phyloP scores from a whole-genome alignment of 768 basidiomycete species.

The Boletus rufocinnamomeus region DNA sequence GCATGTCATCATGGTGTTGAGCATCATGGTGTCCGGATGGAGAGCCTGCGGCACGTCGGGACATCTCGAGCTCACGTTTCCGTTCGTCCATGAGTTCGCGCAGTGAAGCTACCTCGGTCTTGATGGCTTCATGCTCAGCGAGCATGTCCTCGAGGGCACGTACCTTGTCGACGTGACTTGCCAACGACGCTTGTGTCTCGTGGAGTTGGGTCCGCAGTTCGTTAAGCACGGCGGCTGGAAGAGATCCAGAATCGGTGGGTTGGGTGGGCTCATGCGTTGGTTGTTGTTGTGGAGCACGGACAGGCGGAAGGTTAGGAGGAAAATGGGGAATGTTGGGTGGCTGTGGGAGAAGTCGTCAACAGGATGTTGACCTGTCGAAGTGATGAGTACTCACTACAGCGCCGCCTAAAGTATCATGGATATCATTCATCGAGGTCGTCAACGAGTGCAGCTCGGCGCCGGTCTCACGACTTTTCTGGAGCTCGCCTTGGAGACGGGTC shows the following conservation, averaged over 20 bases:
- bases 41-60: slow-evolving; percentile 25
- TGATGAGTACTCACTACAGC: background rate
- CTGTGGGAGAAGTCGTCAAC: slow-evolving; percentile 37
- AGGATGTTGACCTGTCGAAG: background rate
- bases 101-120: slow-evolving; percentile 71
- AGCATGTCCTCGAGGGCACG: slow-evolving; percentile 79
- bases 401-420: slow-evolving; percentile 85
- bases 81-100: slow-evolving; percentile 72
- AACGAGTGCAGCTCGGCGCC: slow-evolving; percentile 81
- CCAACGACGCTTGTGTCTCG: slow-evolving; percentile 79
- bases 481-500: slow-evolving; percentile 83
- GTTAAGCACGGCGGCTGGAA: slow-evolving; percentile 38
- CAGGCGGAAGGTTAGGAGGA: slow-evolving; percentile 66
- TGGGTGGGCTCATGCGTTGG: slow-evolving; percentile 29
- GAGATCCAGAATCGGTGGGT: slow-evolving; percentile 29
- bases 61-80: slow-evolving; percentile 47
- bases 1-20: slow-evolving; percentile 21
- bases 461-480: slow-evolving; percentile 95
- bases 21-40: slow-evolving; percentile 25
- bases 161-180: slow-evolving; percentile 79
- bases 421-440: slow-evolving; percentile 81
- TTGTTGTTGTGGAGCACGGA: slow-evolving; percentile 45
- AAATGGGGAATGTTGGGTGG: slow-evolving; percentile 63
- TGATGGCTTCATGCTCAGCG: slow-evolving; percentile 82
- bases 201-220: slow-evolving; percentile 82